Conservation (phyloP, 805 yeast species). For the Kurtzmaniella fragi region DNA sequence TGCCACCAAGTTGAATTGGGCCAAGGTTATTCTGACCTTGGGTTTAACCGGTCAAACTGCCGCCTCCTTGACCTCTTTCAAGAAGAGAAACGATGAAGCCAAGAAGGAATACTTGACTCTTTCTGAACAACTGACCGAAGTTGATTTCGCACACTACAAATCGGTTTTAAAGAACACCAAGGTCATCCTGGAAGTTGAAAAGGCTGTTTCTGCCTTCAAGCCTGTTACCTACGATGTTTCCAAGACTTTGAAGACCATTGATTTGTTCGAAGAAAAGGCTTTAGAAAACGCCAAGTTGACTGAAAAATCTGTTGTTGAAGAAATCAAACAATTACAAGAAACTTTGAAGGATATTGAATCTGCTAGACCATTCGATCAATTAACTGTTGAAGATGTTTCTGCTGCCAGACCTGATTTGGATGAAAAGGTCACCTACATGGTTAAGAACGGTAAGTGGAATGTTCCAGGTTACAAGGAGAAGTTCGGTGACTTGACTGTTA, state of each 20-base stretch:
- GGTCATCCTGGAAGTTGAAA: conserved; percentile 76
- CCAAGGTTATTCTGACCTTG: conserved; percentile 78
- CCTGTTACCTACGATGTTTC: conserved; percentile 83
- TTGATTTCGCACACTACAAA: conserved; percentile 81
- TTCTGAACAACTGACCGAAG: conserved; percentile 64
- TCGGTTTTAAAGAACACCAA: conserved; percentile 73
- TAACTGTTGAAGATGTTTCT: conserved; percentile 91
- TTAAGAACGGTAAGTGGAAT: conserved; percentile 94
- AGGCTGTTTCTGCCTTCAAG: conserved; percentile 67
- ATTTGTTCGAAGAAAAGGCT: conserved; percentile 92
- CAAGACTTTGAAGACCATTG: conserved; percentile 87
- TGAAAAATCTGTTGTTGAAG: conserved; percentile 81
- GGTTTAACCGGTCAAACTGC: conserved; percentile 94
- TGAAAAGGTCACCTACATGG: conserved; percentile 91
- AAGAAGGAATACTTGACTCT: conserved; percentile 73
- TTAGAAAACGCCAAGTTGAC: conserved; percentile 92
- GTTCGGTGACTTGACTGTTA: conserved; percentile 94
- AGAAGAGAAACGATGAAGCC: conserved; percentile 98
- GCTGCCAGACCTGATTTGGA: conserved; percentile 97
- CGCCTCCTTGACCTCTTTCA: conserved; percentile 80
- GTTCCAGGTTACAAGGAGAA: conserved; percentile 98
- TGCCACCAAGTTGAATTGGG: conserved; percentile 91
- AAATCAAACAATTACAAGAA: conserved; percentile 77
- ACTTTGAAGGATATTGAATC: conserved; percentile 91
- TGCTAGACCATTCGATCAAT: conserved; percentile 96